A percentile compares a stretch with the other conserved stretches of the same genome.
Evolutionary conservation across 768 basidiomycete genomes (phyloP).

Genomic region (Lyophyllum semitale): DNA sequence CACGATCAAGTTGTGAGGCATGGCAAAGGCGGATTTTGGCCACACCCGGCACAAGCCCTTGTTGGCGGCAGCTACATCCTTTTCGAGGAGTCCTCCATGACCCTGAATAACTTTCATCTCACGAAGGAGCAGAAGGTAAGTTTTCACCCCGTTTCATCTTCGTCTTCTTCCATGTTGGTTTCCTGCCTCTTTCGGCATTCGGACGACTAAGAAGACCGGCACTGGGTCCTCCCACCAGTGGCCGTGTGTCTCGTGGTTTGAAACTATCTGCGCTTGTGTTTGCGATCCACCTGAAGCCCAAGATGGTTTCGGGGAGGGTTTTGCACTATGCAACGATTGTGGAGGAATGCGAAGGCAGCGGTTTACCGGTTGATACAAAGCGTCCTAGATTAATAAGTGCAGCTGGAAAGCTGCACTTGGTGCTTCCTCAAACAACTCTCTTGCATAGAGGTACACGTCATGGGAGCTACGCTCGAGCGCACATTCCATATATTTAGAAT

Average conservation of each 20-base stretch:
- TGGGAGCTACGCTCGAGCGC: slow-evolving; percentile 89
- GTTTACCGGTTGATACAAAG: slow-evolving; percentile 89
- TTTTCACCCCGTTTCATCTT: slow-evolving; percentile 20
- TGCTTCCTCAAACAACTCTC: slow-evolving; percentile 88
- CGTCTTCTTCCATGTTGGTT: slow-evolving; percentile 7
- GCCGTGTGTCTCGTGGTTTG: slow-evolving; percentile 35
- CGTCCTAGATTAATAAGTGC: slow-evolving; percentile 72
- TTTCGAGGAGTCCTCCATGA: slow-evolving; percentile 64
- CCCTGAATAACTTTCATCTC: slow-evolving; percentile 51
- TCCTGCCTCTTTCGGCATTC: no score
- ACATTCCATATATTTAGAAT: slow-evolving; percentile 60
- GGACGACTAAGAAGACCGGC: slow-evolving; percentile 95
- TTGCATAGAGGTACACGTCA: slow-evolving; percentile 63
- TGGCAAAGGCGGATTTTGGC: slow-evolving; percentile 76
- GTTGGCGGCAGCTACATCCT: slow-evolving; percentile 91
- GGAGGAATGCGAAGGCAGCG: slow-evolving; percentile 26
- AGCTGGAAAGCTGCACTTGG: slow-evolving; percentile 19
- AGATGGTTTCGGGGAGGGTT: slow-evolving; percentile 50
- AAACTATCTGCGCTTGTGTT: slow-evolving; percentile 16
- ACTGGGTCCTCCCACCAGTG: slow-evolving; percentile 71
- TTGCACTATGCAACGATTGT: slow-evolving; percentile 21
- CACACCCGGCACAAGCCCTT: slow-evolving; percentile 66
- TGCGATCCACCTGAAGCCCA: slow-evolving; percentile 50
- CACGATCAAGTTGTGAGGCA: slow-evolving; percentile 66
- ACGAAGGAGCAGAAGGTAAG: slow-evolving; percentile 57